Conservation (phyloP, 176 grass and related monocot species). For the Rhipidocladum racemiflorum region DNA sequence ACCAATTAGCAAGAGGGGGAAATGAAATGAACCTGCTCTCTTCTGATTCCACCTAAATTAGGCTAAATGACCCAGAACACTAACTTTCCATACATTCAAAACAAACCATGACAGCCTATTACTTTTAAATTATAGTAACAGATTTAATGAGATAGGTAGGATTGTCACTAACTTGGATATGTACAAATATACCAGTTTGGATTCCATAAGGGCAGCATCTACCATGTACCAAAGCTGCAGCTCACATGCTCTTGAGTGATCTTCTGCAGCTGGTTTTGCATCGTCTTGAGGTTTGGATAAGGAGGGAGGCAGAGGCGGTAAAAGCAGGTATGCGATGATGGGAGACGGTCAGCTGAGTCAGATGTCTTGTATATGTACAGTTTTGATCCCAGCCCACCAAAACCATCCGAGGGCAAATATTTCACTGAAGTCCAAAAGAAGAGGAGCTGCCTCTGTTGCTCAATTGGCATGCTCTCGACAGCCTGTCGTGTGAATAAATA, state of each 20-base stretch:
- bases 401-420: conserved; percentile 83
- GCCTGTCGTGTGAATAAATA: conserved; percentile 42
- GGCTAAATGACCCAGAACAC: conserved; percentile 22
- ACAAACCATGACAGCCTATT: conserved; percentile 29
- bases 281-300: conserved; percentile 50
- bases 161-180: conserved; percentile 36
- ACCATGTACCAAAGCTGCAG: conserved; percentile 86
- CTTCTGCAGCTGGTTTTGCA: conserved; percentile 63
- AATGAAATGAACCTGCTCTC: conserved; percentile 20
- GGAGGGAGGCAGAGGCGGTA: conserved; percentile 85
- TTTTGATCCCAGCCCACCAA: conserved; percentile 76
- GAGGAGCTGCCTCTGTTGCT: conserved; percentile 74
- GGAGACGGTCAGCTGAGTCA: conserved; percentile 65
- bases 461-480: conserved; percentile 70
- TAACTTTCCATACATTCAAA: conserved; percentile 30
- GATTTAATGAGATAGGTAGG: conserved; percentile 24
- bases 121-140: conserved; percentile 30
- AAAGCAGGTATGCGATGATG: conserved; percentile 96
- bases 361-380: conserved; percentile 78
- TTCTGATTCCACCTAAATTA: conserved; percentile 39
- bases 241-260: conserved; percentile 87
- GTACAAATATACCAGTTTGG: conserved; percentile 47
- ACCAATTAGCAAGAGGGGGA: neutral
- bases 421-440: conserved; percentile 98
- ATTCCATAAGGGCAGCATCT: conserved; percentile 25